These are phyloP conservation scores for Thalia dealbata DNA, from an alignment of 176 grass and related monocot species.

Conservation along the genomic window DNA sequence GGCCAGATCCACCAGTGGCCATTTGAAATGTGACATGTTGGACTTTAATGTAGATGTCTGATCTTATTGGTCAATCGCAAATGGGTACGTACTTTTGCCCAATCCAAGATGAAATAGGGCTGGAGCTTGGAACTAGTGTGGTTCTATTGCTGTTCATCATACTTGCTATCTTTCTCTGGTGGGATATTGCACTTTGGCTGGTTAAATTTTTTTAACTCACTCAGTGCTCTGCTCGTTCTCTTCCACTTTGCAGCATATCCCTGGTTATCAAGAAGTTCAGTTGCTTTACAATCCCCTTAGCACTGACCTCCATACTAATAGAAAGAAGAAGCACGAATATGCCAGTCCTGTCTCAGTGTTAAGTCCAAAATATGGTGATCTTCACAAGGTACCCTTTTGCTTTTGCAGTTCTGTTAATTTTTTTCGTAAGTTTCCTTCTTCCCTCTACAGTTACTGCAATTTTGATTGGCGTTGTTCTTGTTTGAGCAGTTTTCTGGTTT, in stretches of 20 bases:
- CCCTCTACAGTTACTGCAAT: constrained; percentile 20
- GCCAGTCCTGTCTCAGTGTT: constrained; percentile 86
- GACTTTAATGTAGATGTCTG: neutral
- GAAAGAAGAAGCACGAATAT: constrained; percentile 52
- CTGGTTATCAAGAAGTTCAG: constrained; percentile 67
- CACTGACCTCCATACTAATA: constrained; percentile 27
- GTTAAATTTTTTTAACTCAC: neutral
- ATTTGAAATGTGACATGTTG: neutral
- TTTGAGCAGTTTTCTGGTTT: constrained; percentile 32
- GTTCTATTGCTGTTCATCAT: neutral
- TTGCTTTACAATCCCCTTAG: constrained; percentile 48
- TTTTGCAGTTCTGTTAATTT: neutral
- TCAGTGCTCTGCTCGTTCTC: constrained; percentile 5
- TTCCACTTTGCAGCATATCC: constrained; percentile 38
- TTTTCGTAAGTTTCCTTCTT: neutral
- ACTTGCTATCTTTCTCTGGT: no score
- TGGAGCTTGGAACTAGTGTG: neutral
- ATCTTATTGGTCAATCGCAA: neutral
- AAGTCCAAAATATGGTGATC: constrained; percentile 58
- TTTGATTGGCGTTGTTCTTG: neutral
- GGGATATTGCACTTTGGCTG: neutral
- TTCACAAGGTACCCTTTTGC: constrained; percentile 52
- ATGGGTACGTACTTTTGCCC: neutral
- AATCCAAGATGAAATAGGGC: neutral
- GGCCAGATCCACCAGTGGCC: neutral